phyloP scores from a whole-genome alignment of 192 early-diverging fungal genomes.

The Backusella sp. region DNA sequence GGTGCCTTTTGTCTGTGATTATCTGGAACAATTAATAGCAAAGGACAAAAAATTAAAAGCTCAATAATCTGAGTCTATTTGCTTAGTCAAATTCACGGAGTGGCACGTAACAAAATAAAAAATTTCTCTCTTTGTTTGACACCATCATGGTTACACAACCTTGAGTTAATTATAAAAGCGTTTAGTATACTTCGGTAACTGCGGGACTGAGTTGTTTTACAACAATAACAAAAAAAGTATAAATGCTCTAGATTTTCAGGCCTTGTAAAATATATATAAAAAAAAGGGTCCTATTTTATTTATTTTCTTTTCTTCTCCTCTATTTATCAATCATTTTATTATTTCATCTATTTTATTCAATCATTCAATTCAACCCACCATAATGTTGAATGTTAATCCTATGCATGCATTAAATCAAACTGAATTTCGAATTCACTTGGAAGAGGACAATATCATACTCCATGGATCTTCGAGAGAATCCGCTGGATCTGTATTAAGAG shows the following conservation, averaged over 20 bases:
- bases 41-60: background rate
- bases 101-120: background rate
- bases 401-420: constrained; percentile 12
- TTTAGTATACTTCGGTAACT: background rate
- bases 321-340: background rate
- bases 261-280: background rate
- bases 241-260: background rate
- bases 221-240: background rate
- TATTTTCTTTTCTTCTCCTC: background rate
- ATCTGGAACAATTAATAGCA: background rate
- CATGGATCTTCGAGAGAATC: constrained; percentile 43
- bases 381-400: constrained; percentile 20
- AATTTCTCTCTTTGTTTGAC: background rate
- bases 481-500: constrained; percentile 49
- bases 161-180: constrained; percentile 1
- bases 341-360: background rate
- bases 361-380: constrained; percentile 4
- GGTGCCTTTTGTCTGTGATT: background rate
- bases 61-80: background rate
- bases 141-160: background rate
- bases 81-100: background rate
- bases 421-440: constrained; percentile 34
- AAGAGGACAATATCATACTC: constrained; percentile 34
- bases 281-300: background rate
- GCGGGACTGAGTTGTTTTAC: constrained; percentile 5